Base-by-base conservation (phyloP, 2,329 filamentous ascomycete species). In the Pestalotiopsis sp. region DNA sequence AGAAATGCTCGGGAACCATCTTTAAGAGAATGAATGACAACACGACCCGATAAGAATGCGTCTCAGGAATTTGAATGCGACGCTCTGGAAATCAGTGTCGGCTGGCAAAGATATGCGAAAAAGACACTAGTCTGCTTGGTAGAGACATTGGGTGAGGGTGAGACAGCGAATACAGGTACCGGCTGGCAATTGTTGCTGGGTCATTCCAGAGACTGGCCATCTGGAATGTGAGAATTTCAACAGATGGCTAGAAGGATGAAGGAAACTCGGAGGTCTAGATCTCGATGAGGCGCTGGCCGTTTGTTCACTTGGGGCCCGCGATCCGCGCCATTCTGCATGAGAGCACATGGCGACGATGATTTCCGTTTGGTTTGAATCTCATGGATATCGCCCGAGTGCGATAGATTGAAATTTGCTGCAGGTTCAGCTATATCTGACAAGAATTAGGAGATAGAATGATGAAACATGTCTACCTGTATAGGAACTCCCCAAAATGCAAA, bases 401-500 rank as follows among this genome's bases (percentile, higher is more conserved):
- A 20, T 61, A 39, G 20, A 49, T 64, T 64, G 61, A 64, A 52
- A 52, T n/a, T 52, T 52, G 45, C 45, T 52, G 45, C 7, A 52
- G 45, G 7, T 52, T 52, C 17, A 52, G 17, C 45, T 9, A n/a
- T 52, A 9, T 52, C 20, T 17, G 45, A 9, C 45, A 52, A 52
- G 20, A 39, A 41, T n/a, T 52, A 45, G 14, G 23, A 56, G 27
- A 63, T 14, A 49, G 63, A 65, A 38, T 58, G 7, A 56, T 60
- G 62, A 59, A 45, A 38, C 60, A 39, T 68, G 68, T 73, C 72
- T 73, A 73, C 70, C 71, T 74, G 68, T 74, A 74, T 71, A 63
- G 38, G 61, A 27, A 23, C 39, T 7, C 61, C 61, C 45, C 45
- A 52, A n/a, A 52, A 3, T 25, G 59, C 31, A 56, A 31, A 66